Percentiles rank a stretch among this genome's conserved stretches.
Evolutionary conservation across 345 rosid genomes (phyloP).

Genomic region (Citrus sp.): DNA sequence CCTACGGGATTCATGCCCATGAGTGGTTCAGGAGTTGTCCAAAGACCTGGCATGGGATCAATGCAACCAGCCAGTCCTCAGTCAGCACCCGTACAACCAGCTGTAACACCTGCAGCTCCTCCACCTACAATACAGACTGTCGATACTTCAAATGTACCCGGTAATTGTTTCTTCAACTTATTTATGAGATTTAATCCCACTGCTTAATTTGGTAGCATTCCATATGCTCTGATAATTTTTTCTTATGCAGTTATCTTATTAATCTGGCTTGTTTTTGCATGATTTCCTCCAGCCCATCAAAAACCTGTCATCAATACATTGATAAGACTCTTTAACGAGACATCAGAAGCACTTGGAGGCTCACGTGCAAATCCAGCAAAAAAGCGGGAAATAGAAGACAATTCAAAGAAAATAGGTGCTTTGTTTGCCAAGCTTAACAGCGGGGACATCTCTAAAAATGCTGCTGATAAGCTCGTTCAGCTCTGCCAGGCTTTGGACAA

Average conservation of each 20-base stretch:
- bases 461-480: conserved; percentile 84
- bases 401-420: conserved; percentile 87
- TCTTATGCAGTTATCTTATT: not conserved
- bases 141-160: conserved; percentile 83
- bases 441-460: conserved; percentile 87
- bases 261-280: conserved; percentile 6
- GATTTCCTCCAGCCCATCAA: conserved; percentile 63
- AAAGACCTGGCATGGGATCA: conserved; percentile 61
- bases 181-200: not conserved
- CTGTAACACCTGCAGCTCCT: conserved; percentile 61
- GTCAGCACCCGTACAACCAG: conserved; percentile 49
- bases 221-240: not conserved
- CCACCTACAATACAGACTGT: conserved; percentile 93
- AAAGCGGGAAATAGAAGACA: conserved; percentile 97
- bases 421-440: conserved; percentile 87
- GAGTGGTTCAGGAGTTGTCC: conserved; percentile 48
- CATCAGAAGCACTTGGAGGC: conserved; percentile 93
- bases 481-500: conserved; percentile 90
- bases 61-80: conserved; percentile 76
- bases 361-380: conserved; percentile 83
- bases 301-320: conserved; percentile 68
- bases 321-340: conserved; percentile 92
- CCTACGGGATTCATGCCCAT: conserved; percentile 71
- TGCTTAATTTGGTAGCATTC: not conserved
- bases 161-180: conserved; percentile 30